Percentiles rank a stretch among this genome's conserved stretches.
Evolutionary conservation across 768 basidiomycete genomes (phyloP).

Genomic region (Steccherinum ochraceum): DNA sequence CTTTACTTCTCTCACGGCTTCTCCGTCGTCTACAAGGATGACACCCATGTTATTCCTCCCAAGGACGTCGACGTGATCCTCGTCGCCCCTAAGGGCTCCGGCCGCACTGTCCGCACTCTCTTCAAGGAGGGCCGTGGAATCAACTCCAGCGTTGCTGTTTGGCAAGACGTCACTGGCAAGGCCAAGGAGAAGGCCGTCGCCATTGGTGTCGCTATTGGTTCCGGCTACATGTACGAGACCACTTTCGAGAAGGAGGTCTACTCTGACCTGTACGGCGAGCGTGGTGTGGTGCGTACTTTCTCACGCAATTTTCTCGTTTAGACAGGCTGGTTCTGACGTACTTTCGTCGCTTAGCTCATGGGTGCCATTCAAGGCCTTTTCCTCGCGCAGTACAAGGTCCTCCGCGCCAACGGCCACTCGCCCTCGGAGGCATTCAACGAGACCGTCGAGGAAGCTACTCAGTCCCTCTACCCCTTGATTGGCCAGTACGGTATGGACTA

Average conservation of each 20-base stretch:
- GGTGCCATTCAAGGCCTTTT: constrained; percentile 98
- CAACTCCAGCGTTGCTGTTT: constrained; percentile 92
- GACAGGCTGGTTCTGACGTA: constrained; percentile 3
- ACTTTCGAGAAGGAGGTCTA: constrained; percentile 99
- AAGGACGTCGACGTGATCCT: constrained; percentile 97
- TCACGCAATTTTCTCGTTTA: background rate
- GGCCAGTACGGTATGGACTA: constrained; percentile 98
- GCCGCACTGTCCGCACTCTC: constrained; percentile 96
- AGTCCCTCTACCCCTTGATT: constrained; percentile 95
- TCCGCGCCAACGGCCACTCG: constrained; percentile 92
- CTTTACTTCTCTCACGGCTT: constrained; percentile 99
- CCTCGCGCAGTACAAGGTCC: constrained; percentile 97
- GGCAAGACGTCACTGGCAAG: constrained; percentile 97
- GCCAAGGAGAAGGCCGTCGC: constrained; percentile 97
- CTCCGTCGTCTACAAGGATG: constrained; percentile 97
- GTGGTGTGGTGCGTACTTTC: constrained; percentile 83
- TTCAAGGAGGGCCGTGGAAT: constrained; percentile 99
- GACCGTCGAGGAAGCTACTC: constrained; percentile 99
- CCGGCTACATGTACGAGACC: constrained; percentile 98
- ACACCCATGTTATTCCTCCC: constrained; percentile 91
- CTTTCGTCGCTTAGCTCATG: constrained; percentile 66
- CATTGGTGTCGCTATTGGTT: constrained; percentile 89
- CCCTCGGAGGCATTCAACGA: constrained; percentile 99
- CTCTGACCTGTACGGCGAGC: constrained; percentile 99
- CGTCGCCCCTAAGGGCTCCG: constrained; percentile 98